These are phyloP conservation scores for Knufia petricola DNA, from an alignment of 2,329 filamentous ascomycete species.

Conservation along the genomic window DNA sequence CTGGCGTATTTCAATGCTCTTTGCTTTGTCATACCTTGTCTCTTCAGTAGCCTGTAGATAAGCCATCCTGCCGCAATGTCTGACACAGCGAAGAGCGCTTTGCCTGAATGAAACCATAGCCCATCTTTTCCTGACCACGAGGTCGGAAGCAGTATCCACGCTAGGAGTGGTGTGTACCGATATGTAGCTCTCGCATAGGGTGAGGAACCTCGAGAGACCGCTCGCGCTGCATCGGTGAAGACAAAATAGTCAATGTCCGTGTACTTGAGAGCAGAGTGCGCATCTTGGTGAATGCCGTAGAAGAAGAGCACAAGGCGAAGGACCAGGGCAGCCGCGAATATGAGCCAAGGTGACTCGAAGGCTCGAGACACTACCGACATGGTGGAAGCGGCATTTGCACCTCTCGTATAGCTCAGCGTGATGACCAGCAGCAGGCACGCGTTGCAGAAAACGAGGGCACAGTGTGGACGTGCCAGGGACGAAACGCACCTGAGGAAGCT, in stretches of 20 bases:
- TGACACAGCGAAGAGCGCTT: constrained; percentile 71
- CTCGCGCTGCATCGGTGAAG: constrained; percentile 89
- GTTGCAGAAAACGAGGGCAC: not conserved
- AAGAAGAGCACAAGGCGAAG: constrained; percentile 66
- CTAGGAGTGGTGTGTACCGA: constrained; percentile 87
- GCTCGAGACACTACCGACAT: constrained; percentile 17
- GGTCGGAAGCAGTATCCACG: constrained; percentile 82
- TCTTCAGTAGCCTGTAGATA: constrained; percentile 48
- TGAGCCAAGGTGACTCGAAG: constrained; percentile 27
- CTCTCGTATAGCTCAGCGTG: no score
- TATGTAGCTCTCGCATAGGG: constrained; percentile 91
- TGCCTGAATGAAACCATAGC: constrained; percentile 71
- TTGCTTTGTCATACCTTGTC: constrained; percentile 38
- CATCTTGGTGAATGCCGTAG: constrained; percentile 89
- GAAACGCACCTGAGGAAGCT: no score
- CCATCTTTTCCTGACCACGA: constrained; percentile 41
- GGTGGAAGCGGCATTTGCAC: constrained; percentile 7
- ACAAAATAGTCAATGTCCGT: constrained; percentile 98
- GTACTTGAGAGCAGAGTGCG: constrained; percentile 86
- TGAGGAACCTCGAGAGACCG: constrained; percentile 55
- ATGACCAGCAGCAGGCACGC: not conserved
- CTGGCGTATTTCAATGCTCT: constrained; percentile 65
- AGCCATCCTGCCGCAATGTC: constrained; percentile 81
- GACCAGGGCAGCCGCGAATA: constrained; percentile 37
- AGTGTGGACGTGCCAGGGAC: not conserved